Base-by-base conservation (phyloP, 1,139 yeast species). In the Blastobotrys ciferrii region DNA sequence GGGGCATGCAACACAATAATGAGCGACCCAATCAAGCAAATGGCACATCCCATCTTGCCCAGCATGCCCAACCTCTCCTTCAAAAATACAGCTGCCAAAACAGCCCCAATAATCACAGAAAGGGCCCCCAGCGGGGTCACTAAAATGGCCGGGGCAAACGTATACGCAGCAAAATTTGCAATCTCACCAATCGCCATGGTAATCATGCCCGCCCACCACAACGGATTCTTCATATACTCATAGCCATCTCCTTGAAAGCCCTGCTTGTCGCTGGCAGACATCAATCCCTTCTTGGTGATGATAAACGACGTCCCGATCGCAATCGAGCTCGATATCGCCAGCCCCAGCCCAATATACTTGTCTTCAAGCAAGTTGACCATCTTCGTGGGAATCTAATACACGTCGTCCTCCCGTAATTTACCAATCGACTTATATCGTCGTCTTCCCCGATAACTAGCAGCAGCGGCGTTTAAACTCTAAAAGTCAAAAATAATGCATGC, bases 21-120 rank as follows among this genome's bases (percentile, higher is more conserved):
- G n/a, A 88, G 88, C 1, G 95, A 83, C 1, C 97, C 97, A 67
- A 88, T 76, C 47, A 88, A 70, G 66, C 97, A 88, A 48, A 87
- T 85, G 32, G 95, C 95, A 71, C 96, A 89, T 1, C 97, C 97
- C 82, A 89, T 79, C 66, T 84, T 86, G n/a, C 97, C 97, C 61
- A 88, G 72, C 3, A 86, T 78, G 1, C 96, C 96, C 55, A 88
- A 76, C 63, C 87, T 94, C 66, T 88, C 97, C 62, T 86, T 84
- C 55, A 88, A 72, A 63, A 88, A 87, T 3, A 88, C 67, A 2
- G 96, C 85, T 0, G 97, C 97, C 56, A 88, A 72, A 9, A 88
- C 88, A 2, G 97, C 96, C 13, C 71, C 97, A 53, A 88, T 88
- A 56, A 88, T 87, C 32, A 88, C 97, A 2, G 91, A 82, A 32